Evolutionary conservation across 129 eudicot species (phyloP), one percentile per base, ranked within the genome.

Genomic region (Glebionis coronaria): DNA sequence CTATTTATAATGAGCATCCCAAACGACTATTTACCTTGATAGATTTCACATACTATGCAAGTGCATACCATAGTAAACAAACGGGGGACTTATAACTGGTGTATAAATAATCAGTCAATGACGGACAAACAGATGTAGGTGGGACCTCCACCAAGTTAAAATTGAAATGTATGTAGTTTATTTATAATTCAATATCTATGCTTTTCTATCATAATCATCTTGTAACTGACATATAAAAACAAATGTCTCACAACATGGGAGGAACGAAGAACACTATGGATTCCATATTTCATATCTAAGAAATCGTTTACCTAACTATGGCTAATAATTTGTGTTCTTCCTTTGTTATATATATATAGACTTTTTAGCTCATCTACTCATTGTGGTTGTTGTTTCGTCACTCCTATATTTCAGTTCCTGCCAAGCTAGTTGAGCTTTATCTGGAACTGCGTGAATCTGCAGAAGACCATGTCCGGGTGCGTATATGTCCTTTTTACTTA

Each of bases 401-500:
- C 23, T 40, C 12, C 31, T 35, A 25, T 69, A 19, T 79, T 76
- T 55, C 84, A 92, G 96, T 75, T 15, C 91, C 98, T 76, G 91
- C 91, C 15, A 86, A 86, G 79, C 68, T 87, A 63, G 75, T 79
- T 55, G 87, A 92, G 49, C 72, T 84, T 62, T 92, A 92, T 76
- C 46, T 92, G 77, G 91, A 86, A 60, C 66, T 88, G 68, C 86
- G 98, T 83, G 81, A 86, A 62, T 49, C 81, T 65, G 62, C 77
- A n/a, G 98, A 92, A 73, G 98, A 86, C 69, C 95, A 86, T 14
- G 78, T 92, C 67, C 83, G 80, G 76, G 98, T 88, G 54, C 63
- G 87, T 73, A 56, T 68, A 69, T 38, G 15, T 4, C 0, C 38
- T 29, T 29, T 23, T 29, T 29, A 29, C 38, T 35, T 35, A 35